Evolutionary conservation across 2,329 filamentous ascomycete genomes (phyloP), one percentile per base, ranked within the genome.

Genomic region (Pyrenochaeta sp.): DNA sequence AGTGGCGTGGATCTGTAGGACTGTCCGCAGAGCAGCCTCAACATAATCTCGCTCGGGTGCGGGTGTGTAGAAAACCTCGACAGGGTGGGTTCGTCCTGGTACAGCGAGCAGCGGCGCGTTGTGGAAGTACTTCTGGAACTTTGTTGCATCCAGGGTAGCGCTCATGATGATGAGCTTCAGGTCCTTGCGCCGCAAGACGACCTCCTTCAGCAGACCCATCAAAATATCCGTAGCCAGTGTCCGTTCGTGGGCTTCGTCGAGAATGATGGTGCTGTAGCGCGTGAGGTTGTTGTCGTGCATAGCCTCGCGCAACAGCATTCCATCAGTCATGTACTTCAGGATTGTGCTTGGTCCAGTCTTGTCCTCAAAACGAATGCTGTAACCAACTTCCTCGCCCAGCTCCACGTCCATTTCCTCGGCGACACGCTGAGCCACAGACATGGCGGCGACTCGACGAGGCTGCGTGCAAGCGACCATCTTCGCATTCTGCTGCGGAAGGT

Each of bases 321-420:
- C 95, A 69, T 99, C 95, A 14, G 95, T 99, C 94, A 99, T 97
- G 79, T 99, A 99, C 80, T 99, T 99, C 81, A 99, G 97, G 71
- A 89, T 91, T 1, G 95, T 99, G 15, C 88, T 84, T 1, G 91
- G 87, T 60, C 89, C 91, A 0, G 94, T 97, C 73, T 89, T 90
- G 77, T 99, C 95, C 71, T 99, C 95, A 72, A 99, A 99, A 73
- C 95, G 91, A 71, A 99, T 97, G 7, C 91, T 97, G 74, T 99
- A 99, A 49, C 95, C 95, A 58, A 99, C 94, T 73, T 97, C 93
- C 50, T 93, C 87, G 30, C 95, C 95, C 11, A 98, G 83, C 60
- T 89, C 85, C 66, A 94, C 97, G 14, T 95, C 94, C 54, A 98
- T 92, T 78, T 99, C 95, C 72, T 98, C 92, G 0, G 93, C 87